Evolutionary conservation across 2,329 filamentous ascomycete genomes (phyloP).

Genomic region (Akanthomyces uredinophilus): DNA sequence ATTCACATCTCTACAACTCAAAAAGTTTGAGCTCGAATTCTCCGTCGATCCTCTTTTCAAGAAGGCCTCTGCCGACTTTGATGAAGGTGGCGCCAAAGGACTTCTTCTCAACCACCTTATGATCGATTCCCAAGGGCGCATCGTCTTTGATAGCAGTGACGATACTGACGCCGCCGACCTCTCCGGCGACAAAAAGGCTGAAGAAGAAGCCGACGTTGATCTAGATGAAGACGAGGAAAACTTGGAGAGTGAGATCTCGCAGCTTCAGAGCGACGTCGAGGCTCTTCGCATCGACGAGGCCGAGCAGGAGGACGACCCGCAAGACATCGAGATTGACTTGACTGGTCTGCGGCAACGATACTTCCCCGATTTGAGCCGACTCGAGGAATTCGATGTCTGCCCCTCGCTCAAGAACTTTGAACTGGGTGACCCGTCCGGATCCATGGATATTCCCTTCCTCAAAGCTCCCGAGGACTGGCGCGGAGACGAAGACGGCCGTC

Average conservation of each 20-base stretch:
- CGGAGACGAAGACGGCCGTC: conserved; percentile 59
- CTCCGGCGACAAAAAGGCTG: conserved; percentile 44
- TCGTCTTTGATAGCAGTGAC: conserved; percentile 98
- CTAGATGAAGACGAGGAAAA: conserved; percentile 34
- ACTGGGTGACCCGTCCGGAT: conserved; percentile 77
- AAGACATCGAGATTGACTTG: conserved; percentile 71
- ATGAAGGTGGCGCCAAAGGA: conserved; percentile 95
- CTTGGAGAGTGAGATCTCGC: conserved; percentile 23
- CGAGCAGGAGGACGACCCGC: conserved; percentile 36
- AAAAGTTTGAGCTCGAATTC: conserved; percentile 97
- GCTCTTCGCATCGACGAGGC: conserved; percentile 35
- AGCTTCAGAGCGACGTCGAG: conserved; percentile 17
- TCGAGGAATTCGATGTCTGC: conserved; percentile 88
- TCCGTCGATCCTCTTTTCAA: conserved; percentile 98
- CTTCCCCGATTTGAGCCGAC: conserved; percentile 70
- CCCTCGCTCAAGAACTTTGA: conserved; percentile 93
- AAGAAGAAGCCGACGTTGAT: conserved; percentile 36
- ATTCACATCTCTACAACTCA: conserved; percentile 82
- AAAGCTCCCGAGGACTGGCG: conserved; percentile 85
- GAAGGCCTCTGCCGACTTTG: conserved; percentile 96
- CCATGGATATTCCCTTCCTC: conserved; percentile 85
- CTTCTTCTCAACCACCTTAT: conserved; percentile 93
- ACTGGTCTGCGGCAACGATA: conserved; percentile 69
- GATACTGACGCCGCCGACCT: conserved; percentile 94
- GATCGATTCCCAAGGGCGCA: conserved; percentile 85